A percentile compares a stretch with the other conserved stretches of the same genome.
These are phyloP conservation scores for Monosporascus sp. DNA, from an alignment of 2,329 filamentous ascomycete genomes.

Conservation along the genomic window DNA sequence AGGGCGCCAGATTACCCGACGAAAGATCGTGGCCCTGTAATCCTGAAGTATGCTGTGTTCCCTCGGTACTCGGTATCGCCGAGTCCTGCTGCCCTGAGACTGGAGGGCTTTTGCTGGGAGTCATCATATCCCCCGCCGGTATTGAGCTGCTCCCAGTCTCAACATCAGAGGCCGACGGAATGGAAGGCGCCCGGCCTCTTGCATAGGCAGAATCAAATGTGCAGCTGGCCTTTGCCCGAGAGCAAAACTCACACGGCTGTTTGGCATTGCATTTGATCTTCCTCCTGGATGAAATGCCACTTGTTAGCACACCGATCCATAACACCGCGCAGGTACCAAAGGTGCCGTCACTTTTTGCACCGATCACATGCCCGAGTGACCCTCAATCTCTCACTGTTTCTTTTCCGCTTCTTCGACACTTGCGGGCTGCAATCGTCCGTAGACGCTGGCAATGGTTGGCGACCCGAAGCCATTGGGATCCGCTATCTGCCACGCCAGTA, in stretches of 20 bases:
- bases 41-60: too few species aligned
- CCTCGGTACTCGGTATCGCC: too few species aligned
- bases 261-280: constrained; percentile 37
- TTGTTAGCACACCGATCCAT: too few species aligned
- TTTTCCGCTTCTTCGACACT: constrained; percentile 6
- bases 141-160: background rate
- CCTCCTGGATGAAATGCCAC: constrained; percentile 16
- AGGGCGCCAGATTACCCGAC: too few species aligned
- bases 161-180: constrained; percentile 20
- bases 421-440: too few species aligned
- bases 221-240: constrained; percentile 29
- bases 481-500: too few species aligned
- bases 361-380: constrained; percentile 44
- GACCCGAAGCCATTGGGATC: too few species aligned
- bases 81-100: too few species aligned
- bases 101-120: too few species aligned
- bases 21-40: too few species aligned
- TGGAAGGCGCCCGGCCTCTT: constrained; percentile 37
- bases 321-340: background rate
- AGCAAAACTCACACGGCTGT: constrained; percentile 33
- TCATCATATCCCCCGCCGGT: too few species aligned
- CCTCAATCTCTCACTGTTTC: constrained; percentile 29
- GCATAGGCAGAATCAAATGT: constrained; percentile 47
- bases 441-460: too few species aligned
- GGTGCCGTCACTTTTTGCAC: constrained; percentile 37